Evolutionary conservation across 768 basidiomycete species (phyloP), one percentile per base, ranked within the genome.

Genomic region (Termitomyces sp.): DNA sequence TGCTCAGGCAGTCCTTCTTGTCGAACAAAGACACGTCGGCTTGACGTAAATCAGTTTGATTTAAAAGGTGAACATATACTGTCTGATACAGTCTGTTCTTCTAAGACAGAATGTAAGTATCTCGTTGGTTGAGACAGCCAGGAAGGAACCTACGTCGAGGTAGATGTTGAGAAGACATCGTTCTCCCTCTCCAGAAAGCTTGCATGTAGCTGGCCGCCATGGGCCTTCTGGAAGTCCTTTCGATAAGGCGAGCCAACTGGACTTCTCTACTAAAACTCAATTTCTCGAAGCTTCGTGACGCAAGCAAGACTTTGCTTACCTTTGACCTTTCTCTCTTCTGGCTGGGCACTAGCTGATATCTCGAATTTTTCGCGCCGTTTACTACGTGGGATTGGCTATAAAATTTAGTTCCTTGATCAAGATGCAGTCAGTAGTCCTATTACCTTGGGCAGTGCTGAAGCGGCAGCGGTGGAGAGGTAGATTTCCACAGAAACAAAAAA

Each of bases 11-110:
- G 67, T 92, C 82, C 66, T 89, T 88, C 48, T 87, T 82, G 66
- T 85, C 86, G 72, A 94, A 91, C 7, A 94, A 71, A 0, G 92
- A 93, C 55, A 79, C 80, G 69, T 95, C 90, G 34, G 84, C 82
- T 40, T 78, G 79, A n/a, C 90, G 86, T 62, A 96, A 87, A 70
- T 94, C 92, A 36, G 91, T 91, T 67, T 92, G 87, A 63, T 85
- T 81, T 52, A 93, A 78, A 50, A 87, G 76, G 69, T 93, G 87
- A 59, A 91, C 77, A 69, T 86, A 85, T 57, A 92, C 77, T 9
- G 88, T 88, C 69, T 90, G 87, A 69, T 86, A 90, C 43, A 92
- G 73, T 38, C 85, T 85, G 31, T 83, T 83, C 73, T 89, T 88
- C 89, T 93, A 72, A 34, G 65, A 40, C n/a, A 48, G 48, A 20